These are phyloP conservation scores for Voacanga thouarsii DNA, from an alignment of 257 asterid species.

Conservation along the genomic window DNA sequence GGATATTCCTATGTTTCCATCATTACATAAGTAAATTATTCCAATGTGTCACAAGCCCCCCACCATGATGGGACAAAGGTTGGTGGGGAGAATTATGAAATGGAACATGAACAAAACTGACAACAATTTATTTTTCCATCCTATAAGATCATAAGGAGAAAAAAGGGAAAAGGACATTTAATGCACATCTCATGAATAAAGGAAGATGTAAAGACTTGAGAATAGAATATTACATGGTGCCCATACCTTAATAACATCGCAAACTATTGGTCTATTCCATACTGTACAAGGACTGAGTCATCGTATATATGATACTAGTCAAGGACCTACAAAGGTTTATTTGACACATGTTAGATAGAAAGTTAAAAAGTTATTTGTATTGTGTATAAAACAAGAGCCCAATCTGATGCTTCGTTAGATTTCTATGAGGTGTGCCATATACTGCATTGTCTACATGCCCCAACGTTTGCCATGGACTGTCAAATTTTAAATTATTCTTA, in stretches of 20 bases:
- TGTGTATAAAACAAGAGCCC: slow-evolving; percentile 6
- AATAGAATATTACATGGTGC: background rate
- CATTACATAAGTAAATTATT: background rate
- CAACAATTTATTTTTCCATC: background rate
- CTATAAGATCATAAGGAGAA: background rate
- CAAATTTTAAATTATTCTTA: slow-evolving; percentile 25
- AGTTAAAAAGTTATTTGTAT: background rate
- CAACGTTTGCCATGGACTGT: slow-evolving; percentile 86
- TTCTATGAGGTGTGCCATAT: slow-evolving; percentile 66
- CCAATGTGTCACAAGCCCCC: background rate
- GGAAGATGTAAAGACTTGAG: background rate
- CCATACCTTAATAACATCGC: slow-evolving; percentile 70
- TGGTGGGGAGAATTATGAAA: background rate
- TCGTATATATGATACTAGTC: slow-evolving; percentile 74
- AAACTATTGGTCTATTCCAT: slow-evolving; percentile 65
- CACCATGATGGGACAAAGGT: background rate
- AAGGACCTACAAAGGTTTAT: slow-evolving; percentile 58
- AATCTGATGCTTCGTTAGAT: slow-evolving; percentile 85
- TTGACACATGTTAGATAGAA: slow-evolving; percentile 3
- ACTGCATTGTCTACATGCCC: slow-evolving; percentile 78
- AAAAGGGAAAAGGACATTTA: background rate
- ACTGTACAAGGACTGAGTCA: slow-evolving; percentile 58
- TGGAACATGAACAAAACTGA: background rate
- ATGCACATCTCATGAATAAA: background rate
- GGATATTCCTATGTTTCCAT: background rate